Evolutionary conservation across 768 basidiomycete genomes (phyloP), one percentile per base, ranked within the genome.

Genomic region (Exsudoporus frostii): DNA sequence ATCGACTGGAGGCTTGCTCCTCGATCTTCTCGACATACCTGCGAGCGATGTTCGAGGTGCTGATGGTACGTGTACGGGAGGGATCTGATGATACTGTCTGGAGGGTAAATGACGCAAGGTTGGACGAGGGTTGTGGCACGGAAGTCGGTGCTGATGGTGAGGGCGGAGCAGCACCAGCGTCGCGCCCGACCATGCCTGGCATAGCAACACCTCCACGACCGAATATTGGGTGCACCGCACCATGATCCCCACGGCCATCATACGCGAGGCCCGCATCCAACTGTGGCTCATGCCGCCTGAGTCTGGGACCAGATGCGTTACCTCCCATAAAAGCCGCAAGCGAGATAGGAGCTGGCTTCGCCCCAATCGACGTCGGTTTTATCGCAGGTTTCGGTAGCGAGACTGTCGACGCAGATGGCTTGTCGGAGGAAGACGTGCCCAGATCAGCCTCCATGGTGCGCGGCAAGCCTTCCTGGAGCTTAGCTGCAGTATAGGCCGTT

Each of bases 261-360:
- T 87, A 88, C 1, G 82, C 83, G 60, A 85, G 80, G 61, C 81
- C 74, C 10, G 77, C 77, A 70, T 92, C 82, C 59, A 75, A 75
- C 65, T 92, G 90, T 5, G 89, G 84, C 17, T 84, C 82, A 60
- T 84, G 88, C 52, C 76, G 81, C 57, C 80, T 90, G 39, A 92
- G 76, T 34, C 85, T 77, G 4, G 89, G 89, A 22, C 88, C 90
- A 39, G 82, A 79, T 14, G 85, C 89, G 25, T 76, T 80, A 7
- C 90, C 89, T 34, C 90, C 90, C 59, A 92, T 92, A 66, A 92
- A 90, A 2, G 85, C 79, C 0, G 90, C 90, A 25, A 92, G 77
- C 3, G 90, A 92, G 9, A 87, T 83, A 11, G 83, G 74, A 38
- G 79, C 74, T 3, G 76, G 55, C 47, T 71, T 76, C 42, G 15